phyloP scores from a whole-genome alignment of 2,329 filamentous ascomycete species.

The Xylariaceae sp. region DNA sequence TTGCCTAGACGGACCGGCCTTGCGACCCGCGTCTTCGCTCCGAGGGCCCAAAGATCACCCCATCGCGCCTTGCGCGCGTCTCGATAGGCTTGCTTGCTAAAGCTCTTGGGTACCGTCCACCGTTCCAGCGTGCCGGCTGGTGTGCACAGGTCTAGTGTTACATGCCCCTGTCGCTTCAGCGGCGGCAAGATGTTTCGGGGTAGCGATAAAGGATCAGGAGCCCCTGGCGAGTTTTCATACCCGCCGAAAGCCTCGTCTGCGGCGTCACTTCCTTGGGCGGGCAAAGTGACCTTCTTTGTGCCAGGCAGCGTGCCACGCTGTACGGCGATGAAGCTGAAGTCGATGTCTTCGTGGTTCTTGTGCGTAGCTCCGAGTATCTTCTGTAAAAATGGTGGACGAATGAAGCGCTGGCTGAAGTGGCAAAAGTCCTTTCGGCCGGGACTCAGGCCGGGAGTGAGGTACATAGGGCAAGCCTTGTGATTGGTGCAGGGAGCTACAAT shows the following conservation, averaged over 20 bases:
- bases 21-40: constrained; percentile 81
- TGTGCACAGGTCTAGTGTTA: constrained; percentile 91
- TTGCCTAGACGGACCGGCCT: constrained; percentile 67
- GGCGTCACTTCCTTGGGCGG: constrained; percentile 58
- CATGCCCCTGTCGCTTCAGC: constrained; percentile 86
- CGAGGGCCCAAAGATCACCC: constrained; percentile 96
- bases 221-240: constrained; percentile 61
- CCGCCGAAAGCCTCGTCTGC: constrained; percentile 74
- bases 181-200: constrained; percentile 81
- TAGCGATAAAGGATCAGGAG: constrained; percentile 69
- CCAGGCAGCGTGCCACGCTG: constrained; percentile 71
- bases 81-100: constrained; percentile 81
- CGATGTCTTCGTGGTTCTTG: constrained; percentile 86
- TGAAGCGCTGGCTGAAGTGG: constrained; percentile 87
- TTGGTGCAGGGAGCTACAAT: constrained; percentile 85
- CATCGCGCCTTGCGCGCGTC: constrained; percentile 89
- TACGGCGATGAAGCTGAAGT: constrained; percentile 88
- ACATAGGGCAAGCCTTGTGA: constrained; percentile 89
- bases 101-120: constrained; percentile 88
- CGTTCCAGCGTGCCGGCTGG: constrained; percentile 84
- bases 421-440: constrained; percentile 87
- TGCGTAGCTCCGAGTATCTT: constrained; percentile 71
- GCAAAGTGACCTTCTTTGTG: constrained; percentile 10
- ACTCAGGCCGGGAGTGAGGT: constrained; percentile 71
- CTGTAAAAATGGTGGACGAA: constrained; percentile 83